Evolutionary conservation across 2,329 filamentous ascomycete genomes (phyloP).

Genomic region (Daldinia eschscholtzii): DNA sequence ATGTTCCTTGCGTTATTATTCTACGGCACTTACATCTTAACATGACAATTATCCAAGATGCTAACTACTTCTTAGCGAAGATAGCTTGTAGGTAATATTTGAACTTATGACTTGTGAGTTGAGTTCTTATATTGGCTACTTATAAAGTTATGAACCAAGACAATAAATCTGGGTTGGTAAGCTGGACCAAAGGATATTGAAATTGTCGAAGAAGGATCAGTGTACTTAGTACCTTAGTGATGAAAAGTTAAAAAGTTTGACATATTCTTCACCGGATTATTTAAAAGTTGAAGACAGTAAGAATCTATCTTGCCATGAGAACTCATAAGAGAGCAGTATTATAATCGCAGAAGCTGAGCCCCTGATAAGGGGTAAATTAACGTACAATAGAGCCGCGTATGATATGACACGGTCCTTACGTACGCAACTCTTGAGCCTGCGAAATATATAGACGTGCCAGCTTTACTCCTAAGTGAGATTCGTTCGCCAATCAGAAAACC

Average conservation of each 20-base stretch:
- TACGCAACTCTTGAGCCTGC: background rate
- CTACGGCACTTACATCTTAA: background rate
- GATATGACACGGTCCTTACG: conserved; percentile 14
- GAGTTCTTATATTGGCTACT: too few relatives aligned
- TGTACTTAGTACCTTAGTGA: too few relatives aligned
- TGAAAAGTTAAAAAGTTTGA: too few relatives aligned
- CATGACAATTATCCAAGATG: background rate
- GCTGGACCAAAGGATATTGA: too few relatives aligned
- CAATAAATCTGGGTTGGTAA: too few relatives aligned
- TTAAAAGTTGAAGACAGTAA: too few relatives aligned
- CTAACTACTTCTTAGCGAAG: background rate
- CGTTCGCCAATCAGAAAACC: conserved; percentile 19
- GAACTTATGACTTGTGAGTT: too few relatives aligned
- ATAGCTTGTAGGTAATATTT: too few relatives aligned
- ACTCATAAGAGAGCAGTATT: background rate
- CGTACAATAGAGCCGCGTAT: background rate
- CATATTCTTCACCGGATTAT: too few relatives aligned
- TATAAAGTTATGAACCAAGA: too few relatives aligned
- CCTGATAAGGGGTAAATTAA: background rate
- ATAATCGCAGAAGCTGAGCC: background rate
- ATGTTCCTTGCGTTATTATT: background rate
- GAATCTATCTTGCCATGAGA: background rate
- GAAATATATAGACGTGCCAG: conserved; percentile 5
- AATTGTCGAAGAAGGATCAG: too few relatives aligned
- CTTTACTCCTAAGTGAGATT: background rate